A percentile compares a stretch with the other conserved stretches of the same genome.
Conservation (phyloP, 768 basidiomycete species). For the Mycena rebaudengoi region DNA sequence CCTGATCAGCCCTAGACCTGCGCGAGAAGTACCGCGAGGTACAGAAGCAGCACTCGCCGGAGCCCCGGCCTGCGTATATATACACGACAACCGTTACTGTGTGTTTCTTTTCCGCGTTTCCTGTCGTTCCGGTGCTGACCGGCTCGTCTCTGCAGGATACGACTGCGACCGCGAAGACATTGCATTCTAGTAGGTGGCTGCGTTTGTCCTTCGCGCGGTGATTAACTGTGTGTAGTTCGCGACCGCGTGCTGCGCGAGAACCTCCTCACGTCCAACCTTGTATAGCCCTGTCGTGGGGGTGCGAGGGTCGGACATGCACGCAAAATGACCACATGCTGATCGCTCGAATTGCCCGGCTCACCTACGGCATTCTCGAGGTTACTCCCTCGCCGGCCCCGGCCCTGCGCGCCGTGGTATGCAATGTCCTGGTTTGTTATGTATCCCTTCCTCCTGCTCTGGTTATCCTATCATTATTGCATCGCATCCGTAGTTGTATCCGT, state of each 20-base stretch:
- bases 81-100: conserved; percentile 78
- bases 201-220: neutral
- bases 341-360: too few species aligned
- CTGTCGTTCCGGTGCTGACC: neutral
- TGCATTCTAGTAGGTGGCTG: conserved; percentile 58
- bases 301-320: too few species aligned
- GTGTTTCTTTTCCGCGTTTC: conserved; percentile 34
- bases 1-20: conserved; percentile 71
- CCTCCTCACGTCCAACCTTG: conserved; percentile 60
- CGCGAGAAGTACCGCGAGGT: conserved; percentile 77
- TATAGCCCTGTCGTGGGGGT: too few species aligned
- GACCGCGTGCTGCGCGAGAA: conserved; percentile 70
- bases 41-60: conserved; percentile 63
- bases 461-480: conserved; percentile 22
- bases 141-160: conserved; percentile 56
- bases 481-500: too few species aligned
- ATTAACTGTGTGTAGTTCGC: conserved; percentile 51
- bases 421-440: too few species aligned
- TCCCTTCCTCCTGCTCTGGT: too few species aligned
- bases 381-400: too few species aligned
- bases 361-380: too few species aligned
- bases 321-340: too few species aligned
- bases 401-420: too few species aligned
- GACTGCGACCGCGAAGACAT: conserved; percentile 64
- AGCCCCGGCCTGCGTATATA: conserved; percentile 64